Evolutionary conservation across 352 stramenopile species (phyloP), one percentile per base, ranked within the genome.

Genomic region (Elongisporangium senticosum): DNA sequence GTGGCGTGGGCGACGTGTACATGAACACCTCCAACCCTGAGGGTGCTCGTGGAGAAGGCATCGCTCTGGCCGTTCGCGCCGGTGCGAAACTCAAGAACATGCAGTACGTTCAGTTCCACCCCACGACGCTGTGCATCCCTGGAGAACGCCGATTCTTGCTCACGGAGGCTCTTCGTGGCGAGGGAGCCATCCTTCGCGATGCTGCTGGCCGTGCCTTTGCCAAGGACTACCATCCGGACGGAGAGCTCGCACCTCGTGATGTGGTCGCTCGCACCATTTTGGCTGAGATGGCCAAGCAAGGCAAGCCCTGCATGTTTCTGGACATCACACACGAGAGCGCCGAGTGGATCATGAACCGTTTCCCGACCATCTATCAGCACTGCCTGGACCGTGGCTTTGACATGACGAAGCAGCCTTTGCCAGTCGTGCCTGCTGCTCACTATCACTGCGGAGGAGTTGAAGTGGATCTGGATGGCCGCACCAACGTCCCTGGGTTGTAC

Each of bases 51-150:
- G 81, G 81, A 8, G 86, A 91, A 22, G 86, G 86, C 11, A 71
- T 92, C 20, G 84, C 75, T 0, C 66, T 98, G 53, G 95, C 92
- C 10, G 76, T 79, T 8, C 74, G 93, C 49, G 85, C 77, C 10
- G 87, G 75, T 19, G 82, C 83, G 17, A 72, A 68, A 54, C 75
- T 93, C 26, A 84, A 91, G 67, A 91, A 97, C 67, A 93, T 98
- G 87, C 92, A 98, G 74, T 98, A 97, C 65, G 90, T 98, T 22
- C 95, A 98, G 75, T 98, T 98, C 64, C 95, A 98, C 69, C 95
- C 95, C 7, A 98, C 95, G 7, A 96, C 95, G 19, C 64, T 98
- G n/a, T 96, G 83, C 68, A 84, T 98, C 22, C 90, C 91, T 1
- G 70, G 75, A 17, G 87, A 98, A 68, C 74, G 86, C 39, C 83